Base-by-base conservation (phyloP, 2,329 filamentous ascomycete species). In the Microsporum canis region DNA sequence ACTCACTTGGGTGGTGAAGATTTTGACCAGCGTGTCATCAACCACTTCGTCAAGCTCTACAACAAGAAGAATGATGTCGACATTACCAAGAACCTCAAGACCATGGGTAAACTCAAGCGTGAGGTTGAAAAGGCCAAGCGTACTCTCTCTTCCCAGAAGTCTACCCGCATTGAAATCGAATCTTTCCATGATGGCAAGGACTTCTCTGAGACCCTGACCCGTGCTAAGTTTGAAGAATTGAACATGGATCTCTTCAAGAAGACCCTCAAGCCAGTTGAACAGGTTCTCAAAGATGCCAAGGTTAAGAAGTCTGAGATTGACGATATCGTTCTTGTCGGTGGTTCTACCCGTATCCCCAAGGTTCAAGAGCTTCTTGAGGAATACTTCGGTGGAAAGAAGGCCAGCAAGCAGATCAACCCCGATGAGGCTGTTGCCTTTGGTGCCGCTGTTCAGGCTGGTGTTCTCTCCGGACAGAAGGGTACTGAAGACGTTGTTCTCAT, bases 91-190 rank as follows among this genome's bases (percentile, higher is more conserved):
- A 91, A 97, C 74, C 80, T 87, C 67, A 96, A 96, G 88, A 88
- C 92, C 68, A 97, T 97, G 91, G 90, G 91, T 80, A 99, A 97
- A 82, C 85, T 99, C 70, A 97, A 97, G 89, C 91, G 94, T 71
- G 94, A 97, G 79, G 92, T 94, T 69, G 94, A 99, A 79, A 96
- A 96, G 86, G 94, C 94, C 79, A 99, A 99, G 88, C 89, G 94
- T 73, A 95, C 91, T 70, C 87, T 99, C 61, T 96, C 89, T 72
- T 94, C 89, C 68, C 90, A 95, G 81, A 91, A 90, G 86, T 91
- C 88, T 67, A 89, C 89, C 68, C 88, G 89, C 69, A 91, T 96
- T 69, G 94, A 97, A 80, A 96, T 99, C 67, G 94, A 99, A 78
- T 87, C 89, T 68, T 95, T 99, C 88, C 88, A 89, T 80, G 86